Base-by-base conservation (phyloP, 192 early-diverging fungal genomes). In the Coemansia sp. region DNA sequence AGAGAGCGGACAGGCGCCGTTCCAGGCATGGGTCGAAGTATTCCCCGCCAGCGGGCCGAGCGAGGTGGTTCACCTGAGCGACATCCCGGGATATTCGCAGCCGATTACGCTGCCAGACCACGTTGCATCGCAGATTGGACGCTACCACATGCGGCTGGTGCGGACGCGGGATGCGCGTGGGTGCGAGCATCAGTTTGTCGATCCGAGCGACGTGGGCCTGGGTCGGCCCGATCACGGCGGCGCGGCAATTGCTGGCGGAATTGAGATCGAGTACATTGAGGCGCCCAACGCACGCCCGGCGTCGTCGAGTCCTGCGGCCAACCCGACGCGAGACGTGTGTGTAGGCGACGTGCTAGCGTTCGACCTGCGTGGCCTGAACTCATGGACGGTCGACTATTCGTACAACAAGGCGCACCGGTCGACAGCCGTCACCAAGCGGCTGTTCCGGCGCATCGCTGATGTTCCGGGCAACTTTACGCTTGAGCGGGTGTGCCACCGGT, bases 321-420 rank as follows among this genome's bases (percentile, higher is more conserved):
- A 52, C 35, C 67, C 74, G 2, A 38, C 52, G 19, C 49, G 63
- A 7, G 53, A 59, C 23, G 77, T 85, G n/a, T 87, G 87, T 28
- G 73, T 82, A 5, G 87, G 87, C 36, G 85, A 86, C 43, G 69
- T 87, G 21, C 54, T 89, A 20, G 58, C 81, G 10, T 87, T 84
- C 45, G 78, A 82, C 17, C 52, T 89, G 43, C 81, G 84, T 40
- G 87, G 85, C 1, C 81, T 84, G 2, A 70, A 79, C 43, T 80
- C 87, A 17, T 89, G 87, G 62, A 82, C 63, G 21, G 65, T 87
- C 8, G 56, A 62, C 3, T 87, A 89, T 53, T 30, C 28, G 14
- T 79, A 71, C 63, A 71, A 78, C 41, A 28, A 44, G n/a, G 53
- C 28, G 15, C 58, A n/a, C 6, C 58, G 69, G 2, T 34, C 59